Conservation (phyloP, 2,329 filamentous ascomycete genomes). For the Talaromyces sp. region DNA sequence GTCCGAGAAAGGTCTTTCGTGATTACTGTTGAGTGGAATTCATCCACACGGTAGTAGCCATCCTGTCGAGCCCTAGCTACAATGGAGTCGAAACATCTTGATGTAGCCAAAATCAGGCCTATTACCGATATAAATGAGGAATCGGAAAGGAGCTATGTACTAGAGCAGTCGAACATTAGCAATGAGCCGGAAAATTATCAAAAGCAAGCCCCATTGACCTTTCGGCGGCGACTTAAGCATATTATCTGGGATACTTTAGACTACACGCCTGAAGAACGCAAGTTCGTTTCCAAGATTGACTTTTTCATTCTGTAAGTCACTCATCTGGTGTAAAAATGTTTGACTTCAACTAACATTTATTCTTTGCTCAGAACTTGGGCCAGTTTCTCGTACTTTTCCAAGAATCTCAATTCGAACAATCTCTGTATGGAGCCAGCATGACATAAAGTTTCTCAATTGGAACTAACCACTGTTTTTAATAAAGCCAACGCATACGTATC, state of each 20-base stretch:
- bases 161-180: neutral
- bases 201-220: neutral
- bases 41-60: neutral
- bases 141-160: neutral
- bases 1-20: neutral
- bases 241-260: slow-evolving; percentile 13
- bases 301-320: slow-evolving; percentile 8
- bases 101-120: neutral
- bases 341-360: neutral
- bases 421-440: neutral
- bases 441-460: neutral
- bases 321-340: neutral
- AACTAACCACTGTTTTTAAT: neutral
- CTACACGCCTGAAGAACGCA: slow-evolving; percentile 10
- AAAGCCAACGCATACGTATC: slow-evolving; percentile 39
- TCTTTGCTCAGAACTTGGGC: slow-evolving; percentile 11
- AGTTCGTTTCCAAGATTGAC: slow-evolving; percentile 13
- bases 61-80: neutral
- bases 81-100: neutral
- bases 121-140: neutral
- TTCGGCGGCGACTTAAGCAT: slow-evolving; percentile 1
- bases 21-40: neutral
- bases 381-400: slow-evolving; percentile 16
- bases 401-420: slow-evolving; percentile 17
- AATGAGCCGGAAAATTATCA: neutral